Evolutionary conservation across 2,329 filamentous ascomycete genomes (phyloP).

Genomic region (Monosporascus sp.): DNA sequence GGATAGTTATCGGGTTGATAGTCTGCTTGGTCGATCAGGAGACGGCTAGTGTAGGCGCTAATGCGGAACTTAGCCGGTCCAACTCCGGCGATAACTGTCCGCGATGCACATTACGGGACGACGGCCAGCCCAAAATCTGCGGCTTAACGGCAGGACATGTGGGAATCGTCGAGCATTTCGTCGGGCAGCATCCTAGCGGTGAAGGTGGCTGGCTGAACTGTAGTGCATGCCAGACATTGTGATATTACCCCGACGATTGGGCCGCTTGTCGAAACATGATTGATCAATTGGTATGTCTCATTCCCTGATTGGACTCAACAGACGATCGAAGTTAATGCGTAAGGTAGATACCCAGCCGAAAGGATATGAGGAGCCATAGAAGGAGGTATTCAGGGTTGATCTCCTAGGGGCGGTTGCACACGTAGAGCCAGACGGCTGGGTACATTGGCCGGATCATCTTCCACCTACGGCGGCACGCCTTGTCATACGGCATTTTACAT

Average conservation of each 20-base stretch:
- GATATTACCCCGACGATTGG: not conserved
- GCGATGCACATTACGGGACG: not conserved
- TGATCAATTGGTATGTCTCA: not conserved
- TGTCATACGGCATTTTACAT: too few species aligned
- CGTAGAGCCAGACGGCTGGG: too few species aligned
- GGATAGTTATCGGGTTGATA: not conserved
- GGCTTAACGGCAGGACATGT: too few species aligned
- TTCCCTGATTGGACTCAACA: not conserved
- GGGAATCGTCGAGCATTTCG: too few species aligned
- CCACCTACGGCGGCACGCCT: too few species aligned
- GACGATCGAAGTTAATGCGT: too few species aligned
- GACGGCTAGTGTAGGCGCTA: slow-evolving; percentile 8
- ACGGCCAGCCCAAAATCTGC: not conserved
- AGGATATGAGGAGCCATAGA: not conserved
- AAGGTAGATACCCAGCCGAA: too few species aligned
- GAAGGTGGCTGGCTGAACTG: not conserved
- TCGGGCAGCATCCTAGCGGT: not conserved
- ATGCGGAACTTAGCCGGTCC: slow-evolving; percentile 10
- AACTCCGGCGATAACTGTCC: not conserved
- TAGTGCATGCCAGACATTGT: not conserved
- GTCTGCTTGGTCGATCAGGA: slow-evolving; percentile 2
- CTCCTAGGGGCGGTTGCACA: too few species aligned
- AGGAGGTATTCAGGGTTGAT: too few species aligned
- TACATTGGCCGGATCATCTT: too few species aligned
- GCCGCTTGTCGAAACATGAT: not conserved